Evolutionary conservation across 2,329 filamentous ascomycete species (phyloP).

Genomic region (Nannizziopsis arthrosporioides): DNA sequence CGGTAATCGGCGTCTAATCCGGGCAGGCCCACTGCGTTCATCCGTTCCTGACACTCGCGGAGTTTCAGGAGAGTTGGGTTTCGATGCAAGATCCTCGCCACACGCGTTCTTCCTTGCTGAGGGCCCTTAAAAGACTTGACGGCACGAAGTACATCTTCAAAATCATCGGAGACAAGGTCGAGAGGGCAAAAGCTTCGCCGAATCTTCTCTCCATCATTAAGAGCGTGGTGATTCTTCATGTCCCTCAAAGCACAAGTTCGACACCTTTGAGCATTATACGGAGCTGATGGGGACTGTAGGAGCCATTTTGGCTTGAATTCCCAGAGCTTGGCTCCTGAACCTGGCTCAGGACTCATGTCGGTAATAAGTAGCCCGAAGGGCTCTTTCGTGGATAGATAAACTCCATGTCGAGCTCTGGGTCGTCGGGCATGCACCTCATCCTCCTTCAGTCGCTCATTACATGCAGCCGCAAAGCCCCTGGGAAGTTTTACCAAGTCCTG

Average conservation of each 20-base stretch:
- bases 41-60: slow-evolving; percentile 24
- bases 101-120: slow-evolving; percentile 22
- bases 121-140: slow-evolving; percentile 29
- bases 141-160: slow-evolving; percentile 35
- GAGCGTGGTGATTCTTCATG: slow-evolving; percentile 34
- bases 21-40: slow-evolving; percentile 27
- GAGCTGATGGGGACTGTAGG: slow-evolving; percentile 61
- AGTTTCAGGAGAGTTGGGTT: slow-evolving; percentile 28
- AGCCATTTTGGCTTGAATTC: slow-evolving; percentile 86
- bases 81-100: slow-evolving; percentile 26
- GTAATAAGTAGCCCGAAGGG: slow-evolving; percentile 57
- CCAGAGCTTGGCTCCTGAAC: slow-evolving; percentile 36
- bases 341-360: slow-evolving; percentile 51
- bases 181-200: slow-evolving; percentile 50
- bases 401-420: slow-evolving; percentile 39
- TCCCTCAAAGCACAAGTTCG: slow-evolving; percentile 58
- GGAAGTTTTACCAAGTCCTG: slow-evolving; percentile 44
- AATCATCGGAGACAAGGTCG: slow-evolving; percentile 44
- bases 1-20: slow-evolving; percentile 28
- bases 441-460: slow-evolving; percentile 43
- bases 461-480: slow-evolving; percentile 36
- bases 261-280: slow-evolving; percentile 51
- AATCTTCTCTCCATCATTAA: slow-evolving; percentile 21
- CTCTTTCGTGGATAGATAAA: slow-evolving; percentile 46
- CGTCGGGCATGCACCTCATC: slow-evolving; percentile 37